These are phyloP conservation scores for Kurtzmaniella quercitrusa DNA, from an alignment of 1,139 yeast species.

Conservation along the genomic window DNA sequence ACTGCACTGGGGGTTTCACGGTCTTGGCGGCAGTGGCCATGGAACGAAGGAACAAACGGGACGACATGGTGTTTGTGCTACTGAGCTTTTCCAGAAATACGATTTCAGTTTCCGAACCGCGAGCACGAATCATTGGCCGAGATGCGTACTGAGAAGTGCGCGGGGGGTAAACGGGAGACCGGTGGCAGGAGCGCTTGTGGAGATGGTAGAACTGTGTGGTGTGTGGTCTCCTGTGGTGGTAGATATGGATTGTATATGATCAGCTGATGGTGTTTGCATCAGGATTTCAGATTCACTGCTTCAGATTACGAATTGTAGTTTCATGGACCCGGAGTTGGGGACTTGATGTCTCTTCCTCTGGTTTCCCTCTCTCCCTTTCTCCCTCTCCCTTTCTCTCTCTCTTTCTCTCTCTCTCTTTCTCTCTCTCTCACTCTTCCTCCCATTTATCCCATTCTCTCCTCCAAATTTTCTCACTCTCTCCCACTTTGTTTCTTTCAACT, in stretches of 20 bases:
- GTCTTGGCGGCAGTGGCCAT: constrained; percentile 62
- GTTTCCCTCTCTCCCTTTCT: too few species aligned
- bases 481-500: background rate
- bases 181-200: too few species aligned
- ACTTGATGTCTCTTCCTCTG: too few species aligned
- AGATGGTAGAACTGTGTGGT: too few species aligned
- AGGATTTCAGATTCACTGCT: too few species aligned
- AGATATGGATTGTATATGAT: too few species aligned
- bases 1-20: constrained; percentile 85
- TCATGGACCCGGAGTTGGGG: too few species aligned
- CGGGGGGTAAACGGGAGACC: background rate
- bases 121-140: constrained; percentile 5
- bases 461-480: background rate
- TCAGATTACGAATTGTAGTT: too few species aligned
- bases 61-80: constrained; percentile 38
- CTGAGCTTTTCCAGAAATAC: background rate
- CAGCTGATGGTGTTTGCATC: too few species aligned
- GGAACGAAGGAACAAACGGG: constrained; percentile 68
- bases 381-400: background rate
- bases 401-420: background rate
- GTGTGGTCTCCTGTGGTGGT: too few species aligned
- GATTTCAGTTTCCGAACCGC: constrained; percentile 1
- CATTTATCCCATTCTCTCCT: background rate
- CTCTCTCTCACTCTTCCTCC: background rate
- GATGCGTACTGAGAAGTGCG: constrained; percentile 3